Evolutionary conservation across 2,329 filamentous ascomycete genomes (phyloP), one percentile per base, ranked within the genome.

Genomic region (Hortaea sp.): DNA sequence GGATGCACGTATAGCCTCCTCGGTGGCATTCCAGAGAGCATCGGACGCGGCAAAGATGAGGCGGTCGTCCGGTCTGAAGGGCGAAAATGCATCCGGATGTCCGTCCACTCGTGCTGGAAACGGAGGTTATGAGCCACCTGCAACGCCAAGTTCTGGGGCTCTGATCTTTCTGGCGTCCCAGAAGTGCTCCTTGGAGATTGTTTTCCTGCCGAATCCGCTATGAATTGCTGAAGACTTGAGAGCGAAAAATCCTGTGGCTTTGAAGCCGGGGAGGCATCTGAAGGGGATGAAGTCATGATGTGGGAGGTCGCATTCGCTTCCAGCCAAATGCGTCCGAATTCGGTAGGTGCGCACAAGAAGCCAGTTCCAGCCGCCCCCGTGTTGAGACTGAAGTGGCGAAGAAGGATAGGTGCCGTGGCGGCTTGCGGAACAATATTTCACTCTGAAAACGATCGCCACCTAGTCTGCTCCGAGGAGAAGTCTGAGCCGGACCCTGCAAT

Each of bases 1-100:
- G 86, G 85, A 59, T 92, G 85, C 43, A 85, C 72, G 64, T 92
- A 90, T 38, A 88, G 73, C 40, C 82, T 77, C 39, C 77, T 75
- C 0, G 85, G 84, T 1, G 86, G 85, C 3, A 89, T 67, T 28
- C 86, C 86, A 20, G 79, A 82, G 47, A 92, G 73, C 44, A 90
- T 64, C 5, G 81, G 79, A 13, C 85, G 76, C 1, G 75, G 68
- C 7, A 79, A 71, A 3, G 51, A 20, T 58, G 47, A 66, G 62
- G 9, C 29, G 40, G 1, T 38, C 44, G 43, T 32, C 20, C 5
- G 47, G 53, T 47, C 49, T 49, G 30, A 53, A 13, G 38, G 7
- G 13, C 43, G 13, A 39, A 47, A 45, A 63, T 82, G 74, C 13
- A 79, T 59, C 42, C 73, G 65, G 40, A 89, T 66, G 20, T 72